Base-by-base conservation (phyloP, 2,329 filamentous ascomycete genomes). In the Chrysoporthe cubensis region DNA sequence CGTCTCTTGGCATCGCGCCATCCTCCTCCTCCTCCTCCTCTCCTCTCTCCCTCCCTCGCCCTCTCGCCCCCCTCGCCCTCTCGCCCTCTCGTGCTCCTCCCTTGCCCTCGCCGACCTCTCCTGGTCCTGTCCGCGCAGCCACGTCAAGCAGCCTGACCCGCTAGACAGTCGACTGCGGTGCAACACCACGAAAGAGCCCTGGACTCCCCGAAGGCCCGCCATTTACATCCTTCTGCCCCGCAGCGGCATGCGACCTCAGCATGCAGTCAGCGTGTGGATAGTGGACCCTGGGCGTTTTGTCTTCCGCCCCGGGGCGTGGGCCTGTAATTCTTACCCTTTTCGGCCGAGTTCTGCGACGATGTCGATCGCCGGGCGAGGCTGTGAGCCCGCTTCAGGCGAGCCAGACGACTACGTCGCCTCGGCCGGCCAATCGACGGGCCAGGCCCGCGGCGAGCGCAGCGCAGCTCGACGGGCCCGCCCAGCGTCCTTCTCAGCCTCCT, bases 291-390 rank as follows among this genome's bases (percentile, higher is more conserved):
- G 50, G 5, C 50, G 13, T 54, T 13, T 14, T 5, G 6, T 5
- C 7, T 21, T 3, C 13, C 7, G 40, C 46, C 16, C 48, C 48
- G 9, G 9, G 46, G 61, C 37, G 34, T 52, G 8, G n/a, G 46
- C 48, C 18, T 63, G 46, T 42, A 21, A 43, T 42, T 11, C 50
- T 48, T 50, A 0, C 43, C 26, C 32, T 34, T 13, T 50, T 37
- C 26, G 43, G 26, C 16, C 32, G 32, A 40, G 0, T 62, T 50
- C 32, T 46, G 32, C 57, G 64, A 46, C 26, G 32, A 60, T 57
- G 57, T 52, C 46, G 44, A 44, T 26, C 16, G 46, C 34, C 34
- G 14, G 42, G 34, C 64, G 16, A 66, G 64, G 64, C 64, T 66
- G 63, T 52, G 43, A 37, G 26, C 34, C 34, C 32, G 32, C 63